These are phyloP conservation scores for Schizosaccharomyces versatilis DNA, from an alignment of 1,139 yeast genomes.

Conservation along the genomic window DNA sequence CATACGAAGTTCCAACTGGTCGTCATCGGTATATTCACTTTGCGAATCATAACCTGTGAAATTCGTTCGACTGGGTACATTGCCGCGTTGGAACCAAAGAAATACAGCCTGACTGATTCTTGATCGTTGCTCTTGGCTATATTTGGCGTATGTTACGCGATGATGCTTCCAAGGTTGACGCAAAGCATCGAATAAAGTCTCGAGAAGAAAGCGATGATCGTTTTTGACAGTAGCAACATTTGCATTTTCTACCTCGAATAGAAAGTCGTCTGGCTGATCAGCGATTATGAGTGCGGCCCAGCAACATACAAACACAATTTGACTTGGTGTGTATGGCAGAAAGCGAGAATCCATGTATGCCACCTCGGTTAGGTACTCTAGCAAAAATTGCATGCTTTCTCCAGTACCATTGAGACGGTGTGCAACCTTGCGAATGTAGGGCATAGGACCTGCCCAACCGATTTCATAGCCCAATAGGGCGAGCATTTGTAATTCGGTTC, in stretches of 20 bases:
- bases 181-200: constrained; percentile 48
- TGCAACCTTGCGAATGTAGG: constrained; percentile 39
- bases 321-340: constrained; percentile 75
- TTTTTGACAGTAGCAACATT: constrained; percentile 59
- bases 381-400: constrained; percentile 76
- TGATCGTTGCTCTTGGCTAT: constrained; percentile 15
- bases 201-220: constrained; percentile 31
- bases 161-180: constrained; percentile 30
- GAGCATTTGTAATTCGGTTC: constrained; percentile 84
- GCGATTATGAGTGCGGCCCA: constrained; percentile 37
- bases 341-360: constrained; percentile 80
- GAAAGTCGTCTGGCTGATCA: constrained; percentile 24
- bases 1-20: too few relatives aligned
- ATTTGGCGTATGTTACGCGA: constrained; percentile 69
- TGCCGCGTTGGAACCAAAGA: too few relatives aligned
- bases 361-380: constrained; percentile 75
- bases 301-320: constrained; percentile 92
- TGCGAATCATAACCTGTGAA: too few relatives aligned
- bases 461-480: constrained; percentile 77
- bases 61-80: too few relatives aligned
- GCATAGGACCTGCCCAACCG: constrained; percentile 99
- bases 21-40: too few relatives aligned
- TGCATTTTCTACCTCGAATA: constrained; percentile 83
- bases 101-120: too few relatives aligned
- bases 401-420: constrained; percentile 94